Conservation (phyloP, 768 basidiomycete genomes). For the Lactarius deliciosus region DNA sequence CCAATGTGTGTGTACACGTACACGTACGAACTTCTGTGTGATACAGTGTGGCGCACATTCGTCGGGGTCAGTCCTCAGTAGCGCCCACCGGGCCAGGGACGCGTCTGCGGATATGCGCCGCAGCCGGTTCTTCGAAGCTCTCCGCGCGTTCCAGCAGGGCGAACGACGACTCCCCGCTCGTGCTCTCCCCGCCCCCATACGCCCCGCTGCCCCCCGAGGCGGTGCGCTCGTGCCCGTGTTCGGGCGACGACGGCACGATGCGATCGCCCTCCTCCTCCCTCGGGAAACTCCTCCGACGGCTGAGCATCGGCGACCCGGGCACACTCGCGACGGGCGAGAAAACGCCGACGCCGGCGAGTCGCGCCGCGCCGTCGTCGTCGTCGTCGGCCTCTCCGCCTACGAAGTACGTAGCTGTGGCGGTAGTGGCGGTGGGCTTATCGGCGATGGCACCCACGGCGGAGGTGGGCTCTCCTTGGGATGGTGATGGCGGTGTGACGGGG, state of each 20-base stretch:
- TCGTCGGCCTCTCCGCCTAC: constrained; percentile 9
- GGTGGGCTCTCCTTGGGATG: not conserved
- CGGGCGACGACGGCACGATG: not conserved
- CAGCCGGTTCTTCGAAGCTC: constrained; percentile 27
- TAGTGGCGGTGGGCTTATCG: not conserved
- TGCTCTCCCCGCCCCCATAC: constrained; percentile 13
- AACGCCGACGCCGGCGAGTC: constrained; percentile 65
- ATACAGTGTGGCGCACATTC: not conserved
- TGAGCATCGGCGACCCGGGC: constrained; percentile 61
- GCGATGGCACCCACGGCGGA: constrained; percentile 9
- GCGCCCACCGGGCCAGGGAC: constrained; percentile 12
- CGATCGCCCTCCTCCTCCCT: constrained; percentile 3
- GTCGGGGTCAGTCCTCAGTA: constrained; percentile 4
- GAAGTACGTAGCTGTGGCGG: constrained; percentile 14
- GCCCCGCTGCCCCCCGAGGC: constrained; percentile 3
- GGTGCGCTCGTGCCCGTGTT: constrained; percentile 1
- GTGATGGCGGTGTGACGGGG: not conserved
- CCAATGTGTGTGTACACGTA: not conserved
- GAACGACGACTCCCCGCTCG: constrained; percentile 38
- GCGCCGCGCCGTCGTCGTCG: constrained; percentile 24
- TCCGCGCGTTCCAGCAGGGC: constrained; percentile 32
- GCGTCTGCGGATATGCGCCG: constrained; percentile 26
- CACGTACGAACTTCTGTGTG: not conserved
- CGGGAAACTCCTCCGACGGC: constrained; percentile 5
- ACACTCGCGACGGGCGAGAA: constrained; percentile 70